Percentiles rank a stretch among this genome's conserved stretches.
Conservation (phyloP, 257 asterid genomes). For the Gentiana macrophylla region DNA sequence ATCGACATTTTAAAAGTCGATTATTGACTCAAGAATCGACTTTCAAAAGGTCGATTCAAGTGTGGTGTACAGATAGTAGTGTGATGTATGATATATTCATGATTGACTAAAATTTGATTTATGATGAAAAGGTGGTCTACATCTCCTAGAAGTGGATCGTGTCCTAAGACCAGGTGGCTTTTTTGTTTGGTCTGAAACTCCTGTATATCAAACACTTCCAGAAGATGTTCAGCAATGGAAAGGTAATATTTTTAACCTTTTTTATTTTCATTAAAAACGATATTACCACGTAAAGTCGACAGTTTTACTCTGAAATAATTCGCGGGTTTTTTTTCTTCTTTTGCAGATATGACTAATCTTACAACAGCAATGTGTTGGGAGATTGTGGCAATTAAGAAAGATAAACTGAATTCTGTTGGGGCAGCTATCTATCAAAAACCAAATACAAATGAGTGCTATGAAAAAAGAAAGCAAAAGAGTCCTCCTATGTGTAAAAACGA, state of each 20-base stretch:
- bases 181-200: conserved; percentile 92
- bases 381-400: conserved; percentile 63
- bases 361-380: conserved; percentile 93
- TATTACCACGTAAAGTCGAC: background rate
- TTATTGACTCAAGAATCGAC: too few relatives aligned
- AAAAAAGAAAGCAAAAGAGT: conserved; percentile 35
- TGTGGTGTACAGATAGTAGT: too few relatives aligned
- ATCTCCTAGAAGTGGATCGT: conserved; percentile 73
- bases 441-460: conserved; percentile 69
- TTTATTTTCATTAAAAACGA: background rate
- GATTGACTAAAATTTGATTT: background rate
- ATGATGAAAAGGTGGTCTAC: conserved; percentile 63
- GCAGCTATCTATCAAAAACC: conserved; percentile 78
- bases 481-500: conserved; percentile 66
- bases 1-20: too few relatives aligned
- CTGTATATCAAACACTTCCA: conserved; percentile 72
- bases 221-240: conserved; percentile 77
- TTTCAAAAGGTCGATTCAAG: too few relatives aligned
- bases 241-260: conserved; percentile 26
- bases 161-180: conserved; percentile 88
- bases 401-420: conserved; percentile 48
- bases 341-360: conserved; percentile 60
- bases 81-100: too few relatives aligned
- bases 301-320: background rate
- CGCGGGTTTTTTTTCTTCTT: background rate